Conservation (phyloP, 352 stramenopile genomes). For the Pythium diclinum region DNA sequence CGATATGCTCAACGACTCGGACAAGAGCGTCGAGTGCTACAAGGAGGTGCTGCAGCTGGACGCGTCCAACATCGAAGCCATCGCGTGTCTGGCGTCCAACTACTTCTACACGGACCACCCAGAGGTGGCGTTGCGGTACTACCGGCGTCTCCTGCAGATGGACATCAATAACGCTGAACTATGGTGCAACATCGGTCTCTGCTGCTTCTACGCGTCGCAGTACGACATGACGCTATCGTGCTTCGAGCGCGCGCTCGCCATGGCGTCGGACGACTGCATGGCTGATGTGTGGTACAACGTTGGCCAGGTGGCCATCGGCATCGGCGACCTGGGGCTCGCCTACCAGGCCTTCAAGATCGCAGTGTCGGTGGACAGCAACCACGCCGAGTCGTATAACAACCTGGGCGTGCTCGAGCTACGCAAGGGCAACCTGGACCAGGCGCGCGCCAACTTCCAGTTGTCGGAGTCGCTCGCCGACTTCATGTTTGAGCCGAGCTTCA, state of each 20-base stretch:
- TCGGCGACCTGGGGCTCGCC: conserved; percentile 90
- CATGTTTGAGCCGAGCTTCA: conserved; percentile 92
- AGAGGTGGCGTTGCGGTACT: conserved; percentile 91
- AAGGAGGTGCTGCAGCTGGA: conserved; percentile 88
- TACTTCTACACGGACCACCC: conserved; percentile 93
- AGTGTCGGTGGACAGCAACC: conserved; percentile 87
- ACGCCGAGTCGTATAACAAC: conserved; percentile 92
- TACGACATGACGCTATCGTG: conserved; percentile 95
- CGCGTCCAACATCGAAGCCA: conserved; percentile 88
- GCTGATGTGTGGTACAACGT: conserved; percentile 95
- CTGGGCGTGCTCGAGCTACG: conserved; percentile 88
- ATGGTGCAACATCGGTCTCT: conserved; percentile 94
- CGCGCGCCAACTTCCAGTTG: conserved; percentile 77
- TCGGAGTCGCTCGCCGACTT: conserved; percentile 79
- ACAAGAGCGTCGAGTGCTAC: conserved; percentile 79
- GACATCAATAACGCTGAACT: conserved; percentile 89
- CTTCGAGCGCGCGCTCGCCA: conserved; percentile 87
- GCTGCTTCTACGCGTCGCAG: conserved; percentile 92
- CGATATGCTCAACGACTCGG: conserved; percentile 89
- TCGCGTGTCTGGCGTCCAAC: conserved; percentile 90
- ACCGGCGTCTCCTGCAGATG: conserved; percentile 92
- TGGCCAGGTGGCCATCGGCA: conserved; percentile 89
- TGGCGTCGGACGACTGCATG: conserved; percentile 88
- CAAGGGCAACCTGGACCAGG: conserved; percentile 87
- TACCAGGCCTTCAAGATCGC: conserved; percentile 95